phyloP scores from a whole-genome alignment of 164 flowering plant genomes.

The Umbellularia californica region DNA sequence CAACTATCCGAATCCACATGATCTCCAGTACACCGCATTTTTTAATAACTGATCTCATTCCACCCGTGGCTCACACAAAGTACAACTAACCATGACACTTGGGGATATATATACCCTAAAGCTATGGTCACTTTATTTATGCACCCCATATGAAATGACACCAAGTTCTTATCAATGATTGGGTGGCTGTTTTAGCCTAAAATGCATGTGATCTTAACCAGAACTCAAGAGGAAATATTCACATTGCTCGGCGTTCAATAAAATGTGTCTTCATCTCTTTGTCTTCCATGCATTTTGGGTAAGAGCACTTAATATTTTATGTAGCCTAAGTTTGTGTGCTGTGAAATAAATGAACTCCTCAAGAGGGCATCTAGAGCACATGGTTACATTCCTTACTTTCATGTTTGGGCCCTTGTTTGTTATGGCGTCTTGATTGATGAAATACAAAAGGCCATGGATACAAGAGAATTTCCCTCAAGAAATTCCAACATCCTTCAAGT shows the following conservation, averaged over 20 bases:
- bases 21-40: no score
- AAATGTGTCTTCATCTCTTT: constrained; percentile 17
- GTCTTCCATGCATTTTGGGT: constrained; percentile 25
- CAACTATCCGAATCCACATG: no score
- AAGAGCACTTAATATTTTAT: neutral
- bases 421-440: constrained; percentile 26
- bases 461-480: constrained; percentile 32
- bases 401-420: constrained; percentile 28
- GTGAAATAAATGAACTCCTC: constrained; percentile 2
- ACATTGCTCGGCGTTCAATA: constrained; percentile 23
- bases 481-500: constrained; percentile 29
- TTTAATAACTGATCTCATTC: no score
- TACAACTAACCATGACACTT: no score
- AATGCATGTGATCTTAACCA: neutral
- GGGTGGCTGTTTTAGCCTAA: neutral
- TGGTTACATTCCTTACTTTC: constrained; percentile 37
- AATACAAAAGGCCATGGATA: constrained; percentile 24
- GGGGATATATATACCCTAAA: no score
- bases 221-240: neutral
- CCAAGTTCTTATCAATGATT: neutral
- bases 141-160: no score
- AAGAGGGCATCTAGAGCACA: constrained; percentile 33
- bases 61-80: no score
- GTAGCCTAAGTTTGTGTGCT: constrained; percentile 9
- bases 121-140: no score